Base-by-base conservation (phyloP, 228 moss, liverwort and hornwort species). In the Sphagnum magellanicum region DNA sequence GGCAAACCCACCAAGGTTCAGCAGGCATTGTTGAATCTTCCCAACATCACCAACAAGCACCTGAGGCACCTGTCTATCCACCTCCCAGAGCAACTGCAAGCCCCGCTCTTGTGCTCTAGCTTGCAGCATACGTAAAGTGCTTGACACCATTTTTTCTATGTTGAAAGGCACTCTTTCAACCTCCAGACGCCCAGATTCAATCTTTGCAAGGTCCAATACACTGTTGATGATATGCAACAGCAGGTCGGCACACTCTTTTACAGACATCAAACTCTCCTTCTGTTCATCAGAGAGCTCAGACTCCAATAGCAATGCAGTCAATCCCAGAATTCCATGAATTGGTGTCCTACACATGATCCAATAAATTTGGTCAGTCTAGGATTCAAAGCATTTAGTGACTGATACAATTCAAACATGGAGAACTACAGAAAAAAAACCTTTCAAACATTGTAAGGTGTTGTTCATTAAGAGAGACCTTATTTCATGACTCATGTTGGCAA, bases 401-500 rank as follows among this genome's bases (percentile, higher is more conserved):
- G 1, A 32, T 32, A 32, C 32, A 32, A 32, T 32, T 32, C 32
- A 32, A 32, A 32, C 32, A 32, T 32, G 32, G 32, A 32, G 32
- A 32, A 32, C 32, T 32, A n/a, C n/a, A n/a, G 32, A 1, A 32
- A 3, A 32, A 32, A 32, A 32, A 2, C 32, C 32, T 32, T 32
- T 32, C 32, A 32, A 32, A 32, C 32, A 32, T 32, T 32, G 32
- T 32, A 32, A 32, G 1, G 32, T 3, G 32, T 32, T 32, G 2
- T 32, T 32, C 32, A 32, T 32, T 32, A 32, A 32, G 12, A 49
- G 65, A 52, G 50, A 91, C 96, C 91, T 92, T 61, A 95, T 95
- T 78, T 95, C 95, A 67, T 95, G 95, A 57, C 90, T 90, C 95
- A 95, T 95, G 52, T 92, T 95, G 11, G 95, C 95, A 4, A 95